A percentile compares a stretch with the other conserved stretches of the same genome.
Evolutionary conservation across 1,284 basidiomycete genomes (phyloP).

Genomic region (Ceratobasidium sp.): DNA sequence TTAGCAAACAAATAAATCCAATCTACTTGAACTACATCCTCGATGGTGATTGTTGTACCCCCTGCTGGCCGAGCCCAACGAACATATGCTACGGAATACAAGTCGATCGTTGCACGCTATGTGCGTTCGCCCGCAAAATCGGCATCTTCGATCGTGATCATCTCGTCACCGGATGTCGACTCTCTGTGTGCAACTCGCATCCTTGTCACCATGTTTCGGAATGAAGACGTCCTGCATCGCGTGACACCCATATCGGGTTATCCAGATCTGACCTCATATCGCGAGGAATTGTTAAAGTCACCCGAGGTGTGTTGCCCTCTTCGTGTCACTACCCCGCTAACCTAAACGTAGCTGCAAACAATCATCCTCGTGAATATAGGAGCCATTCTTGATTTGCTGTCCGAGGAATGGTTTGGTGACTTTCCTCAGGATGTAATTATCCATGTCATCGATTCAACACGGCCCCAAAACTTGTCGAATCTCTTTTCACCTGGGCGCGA

Average conservation of each 20-base stretch:
- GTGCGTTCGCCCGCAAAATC: conserved; percentile 68
- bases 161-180: conserved; percentile 88
- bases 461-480: conserved; percentile 89
- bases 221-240: conserved; percentile 91
- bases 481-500: conserved; percentile 77
- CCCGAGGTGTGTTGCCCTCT: conserved; percentile 62
- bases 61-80: conserved; percentile 32
- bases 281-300: conserved; percentile 70
- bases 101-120: conserved; percentile 33
- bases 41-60: conserved; percentile 37
- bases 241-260: conserved; percentile 92
- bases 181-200: conserved; percentile 87
- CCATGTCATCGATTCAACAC: conserved; percentile 92
- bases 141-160: conserved; percentile 80
- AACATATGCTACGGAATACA: conserved; percentile 39
- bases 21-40: conserved; percentile 9
- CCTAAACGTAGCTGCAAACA: conserved; percentile 74
- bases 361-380: conserved; percentile 94
- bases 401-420: conserved; percentile 73
- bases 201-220: conserved; percentile 85
- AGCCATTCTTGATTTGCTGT: conserved; percentile 80
- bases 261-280: conserved; percentile 68
- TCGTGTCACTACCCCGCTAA: conserved; percentile 28
- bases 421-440: conserved; percentile 66
- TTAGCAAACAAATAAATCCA: conserved; percentile 29